Conservation (phyloP, 2,329 filamentous ascomycete genomes). For the Alternaria burnsii region DNA sequence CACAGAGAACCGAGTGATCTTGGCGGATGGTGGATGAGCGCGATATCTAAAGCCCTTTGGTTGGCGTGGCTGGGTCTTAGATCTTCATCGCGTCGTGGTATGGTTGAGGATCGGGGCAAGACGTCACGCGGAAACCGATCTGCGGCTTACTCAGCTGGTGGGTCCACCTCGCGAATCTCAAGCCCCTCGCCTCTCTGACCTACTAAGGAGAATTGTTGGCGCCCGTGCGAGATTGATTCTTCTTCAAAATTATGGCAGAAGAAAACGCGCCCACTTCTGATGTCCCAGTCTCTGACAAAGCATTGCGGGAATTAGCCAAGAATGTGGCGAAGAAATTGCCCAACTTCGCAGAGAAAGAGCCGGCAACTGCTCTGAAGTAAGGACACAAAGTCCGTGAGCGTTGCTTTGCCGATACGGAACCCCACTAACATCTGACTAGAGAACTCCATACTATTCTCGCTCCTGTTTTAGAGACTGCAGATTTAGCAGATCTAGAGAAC, state of each 20-base stretch:
- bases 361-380: conserved; percentile 47
- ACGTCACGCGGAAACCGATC: conserved; percentile 3
- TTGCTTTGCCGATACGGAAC: conserved; percentile 20
- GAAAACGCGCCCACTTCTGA: neutral
- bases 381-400: conserved; percentile 48
- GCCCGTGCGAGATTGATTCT: conserved; percentile 3
- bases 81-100: neutral
- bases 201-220: neutral
- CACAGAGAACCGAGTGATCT: neutral
- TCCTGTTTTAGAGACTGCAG: conserved; percentile 46
- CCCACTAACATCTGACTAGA: conserved; percentile 37
- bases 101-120: neutral
- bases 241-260: conserved; percentile 19
- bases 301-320: conserved; percentile 38
- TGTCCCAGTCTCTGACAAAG: conserved; percentile 37
- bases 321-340: conserved; percentile 37
- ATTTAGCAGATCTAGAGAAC: conserved; percentile 40
- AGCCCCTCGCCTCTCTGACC: conserved; percentile 4
- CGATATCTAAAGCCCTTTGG: neutral
- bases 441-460: conserved; percentile 38
- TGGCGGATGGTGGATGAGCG: neutral
- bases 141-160: conserved; percentile 6
- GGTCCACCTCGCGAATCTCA: conserved; percentile 7
- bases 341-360: conserved; percentile 35
- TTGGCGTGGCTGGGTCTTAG: neutral